Conservation (phyloP, 371 early-diverging fungal genomes). For the Mortierella sp. region DNA sequence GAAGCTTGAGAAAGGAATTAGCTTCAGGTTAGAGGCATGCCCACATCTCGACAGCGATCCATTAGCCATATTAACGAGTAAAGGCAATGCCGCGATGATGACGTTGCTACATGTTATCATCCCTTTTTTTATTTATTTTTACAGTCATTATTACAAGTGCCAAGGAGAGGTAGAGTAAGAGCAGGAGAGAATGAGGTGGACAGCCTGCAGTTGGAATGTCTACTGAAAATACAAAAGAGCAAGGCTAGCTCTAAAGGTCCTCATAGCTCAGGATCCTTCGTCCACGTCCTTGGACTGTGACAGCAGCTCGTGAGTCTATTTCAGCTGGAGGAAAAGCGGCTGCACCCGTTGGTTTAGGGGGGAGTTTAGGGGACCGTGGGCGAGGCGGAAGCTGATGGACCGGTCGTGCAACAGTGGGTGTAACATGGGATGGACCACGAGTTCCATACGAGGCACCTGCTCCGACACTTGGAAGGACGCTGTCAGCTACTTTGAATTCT, state of each 20-base stretch:
- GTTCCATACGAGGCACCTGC: conserved; percentile 1
- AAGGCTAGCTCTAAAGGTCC: conserved; percentile 11
- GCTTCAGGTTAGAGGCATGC: too few species aligned
- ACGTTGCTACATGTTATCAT: too few species aligned
- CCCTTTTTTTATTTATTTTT: too few species aligned
- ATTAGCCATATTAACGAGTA: too few species aligned
- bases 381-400: conserved; percentile 33
- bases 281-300: conserved; percentile 18
- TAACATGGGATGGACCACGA: neutral
- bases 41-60: too few species aligned
- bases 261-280: conserved; percentile 45
- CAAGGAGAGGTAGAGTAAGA: too few species aligned
- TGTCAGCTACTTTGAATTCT: neutral
- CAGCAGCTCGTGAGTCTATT: conserved; percentile 18
- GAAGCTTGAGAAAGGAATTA: too few species aligned
- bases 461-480: neutral
- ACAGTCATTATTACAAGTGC: too few species aligned
- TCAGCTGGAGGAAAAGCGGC: conserved; percentile 16
- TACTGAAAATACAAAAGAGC: neutral
- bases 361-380: conserved; percentile 30
- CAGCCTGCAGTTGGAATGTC: too few species aligned
- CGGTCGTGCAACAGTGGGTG: conserved; percentile 1
- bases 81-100: too few species aligned
- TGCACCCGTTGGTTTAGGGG: conserved; percentile 23
- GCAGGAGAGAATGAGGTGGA: too few species aligned